Base-by-base conservation (phyloP, 305 asterid species). In the Ruellia speciosa region DNA sequence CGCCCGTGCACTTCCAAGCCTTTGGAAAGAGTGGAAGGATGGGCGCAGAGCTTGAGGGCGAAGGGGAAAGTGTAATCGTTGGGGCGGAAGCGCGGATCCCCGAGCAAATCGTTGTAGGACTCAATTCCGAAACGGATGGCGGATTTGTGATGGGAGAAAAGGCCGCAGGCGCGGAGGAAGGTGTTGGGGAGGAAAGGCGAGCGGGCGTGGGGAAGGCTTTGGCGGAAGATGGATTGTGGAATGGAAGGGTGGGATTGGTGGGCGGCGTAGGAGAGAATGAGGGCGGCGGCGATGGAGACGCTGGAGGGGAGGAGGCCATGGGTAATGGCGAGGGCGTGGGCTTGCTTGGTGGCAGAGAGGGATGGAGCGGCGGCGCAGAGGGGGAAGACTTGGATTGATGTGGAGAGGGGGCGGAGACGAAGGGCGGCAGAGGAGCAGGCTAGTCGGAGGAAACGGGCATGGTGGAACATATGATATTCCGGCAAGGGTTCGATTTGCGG, bases 1-100 rank as follows among this genome's bases (percentile, higher is more conserved):
- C 71, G 69, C 65, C 81, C 96, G 58, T 85, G 94, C 51, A 79
- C 85, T 56, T 87, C 96, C 73, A 77, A 46, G 9, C 94, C 96
- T 68, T 87, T 87, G 31, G 17, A 66, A 57, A n/a, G n/a, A 5
- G 47, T 64, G 60, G 9, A 46, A 64, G 56, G 66, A 67, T 82
- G 89, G 14, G 96, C 74, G 49, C 94, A 87, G 54, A 81, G 75
- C 52, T 87, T 87, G 52, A 85, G 70, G 57, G 75, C 87, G 52
- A 81, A 87, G 18, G 94, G 89, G 63, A 77, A 85, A 47, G 92
- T 85, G 65, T 85, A 81, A 64, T 76, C 84, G 65, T 89, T 95
- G 1, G 84, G 79, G 58, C 15, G 34, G 13, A 81, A 74, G 57
- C 62, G 45, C 35, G 68, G 14, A 14, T 58, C 74, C 66, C 69